Conservation (phyloP, 2,329 filamentous ascomycete genomes). For the Colletotrichum salicis region DNA sequence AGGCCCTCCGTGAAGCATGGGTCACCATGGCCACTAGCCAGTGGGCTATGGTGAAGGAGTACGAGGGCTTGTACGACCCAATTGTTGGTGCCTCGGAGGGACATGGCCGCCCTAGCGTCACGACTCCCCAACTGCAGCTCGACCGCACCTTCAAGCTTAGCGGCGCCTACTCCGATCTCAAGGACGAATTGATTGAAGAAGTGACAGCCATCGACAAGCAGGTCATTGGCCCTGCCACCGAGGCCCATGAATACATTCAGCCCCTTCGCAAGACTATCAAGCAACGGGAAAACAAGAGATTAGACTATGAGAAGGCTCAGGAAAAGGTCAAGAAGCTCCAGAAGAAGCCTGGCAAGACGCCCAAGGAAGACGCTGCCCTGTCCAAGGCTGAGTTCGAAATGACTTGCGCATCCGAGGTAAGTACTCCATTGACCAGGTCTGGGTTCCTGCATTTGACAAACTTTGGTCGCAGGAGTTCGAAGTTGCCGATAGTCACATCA, state of each 20-base stretch:
- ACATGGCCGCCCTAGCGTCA: slow-evolving; percentile 62
- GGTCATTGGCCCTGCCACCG: slow-evolving; percentile 75
- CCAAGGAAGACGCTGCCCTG: slow-evolving; percentile 78
- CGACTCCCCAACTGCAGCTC: slow-evolving; percentile 72
- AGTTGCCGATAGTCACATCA: slow-evolving; percentile 78
- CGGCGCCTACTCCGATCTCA: slow-evolving; percentile 76
- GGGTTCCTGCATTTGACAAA: background rate
- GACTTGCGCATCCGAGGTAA: slow-evolving; percentile 70
- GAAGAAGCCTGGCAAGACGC: slow-evolving; percentile 75
- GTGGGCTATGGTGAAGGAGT: slow-evolving; percentile 72
- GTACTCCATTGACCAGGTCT: slow-evolving; percentile 29
- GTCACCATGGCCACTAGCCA: slow-evolving; percentile 76
- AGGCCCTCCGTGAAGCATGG: slow-evolving; percentile 84
- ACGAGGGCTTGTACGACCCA: slow-evolving; percentile 80
- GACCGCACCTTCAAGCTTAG: slow-evolving; percentile 73
- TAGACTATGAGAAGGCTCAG: slow-evolving; percentile 84
- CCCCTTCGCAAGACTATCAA: slow-evolving; percentile 86
- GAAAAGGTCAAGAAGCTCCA: slow-evolving; percentile 75
- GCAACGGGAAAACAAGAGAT: slow-evolving; percentile 82
- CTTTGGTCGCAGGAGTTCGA: slow-evolving; percentile 70
- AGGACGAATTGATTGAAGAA: slow-evolving; percentile 77
- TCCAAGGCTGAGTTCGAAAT: slow-evolving; percentile 79
- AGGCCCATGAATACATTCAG: slow-evolving; percentile 75
- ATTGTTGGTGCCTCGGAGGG: slow-evolving; percentile 74
- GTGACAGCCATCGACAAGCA: slow-evolving; percentile 75